Conservation (phyloP, 2,329 filamentous ascomycete genomes). For the Clarireedia paspali region DNA sequence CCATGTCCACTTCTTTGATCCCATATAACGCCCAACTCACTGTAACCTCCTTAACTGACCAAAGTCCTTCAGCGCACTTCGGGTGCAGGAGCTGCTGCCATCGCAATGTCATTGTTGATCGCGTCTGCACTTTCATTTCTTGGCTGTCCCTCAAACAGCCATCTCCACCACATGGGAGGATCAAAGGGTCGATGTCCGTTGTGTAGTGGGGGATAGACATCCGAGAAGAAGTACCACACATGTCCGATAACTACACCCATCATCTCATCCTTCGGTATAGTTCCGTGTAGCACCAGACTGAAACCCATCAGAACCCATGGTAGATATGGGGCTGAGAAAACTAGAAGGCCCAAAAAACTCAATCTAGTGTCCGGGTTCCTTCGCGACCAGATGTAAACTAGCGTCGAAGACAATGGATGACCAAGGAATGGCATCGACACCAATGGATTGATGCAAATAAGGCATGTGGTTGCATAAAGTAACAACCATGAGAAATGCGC, state of each 20-base stretch:
- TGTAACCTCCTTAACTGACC: neutral
- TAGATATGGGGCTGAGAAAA: slow-evolving; percentile 89
- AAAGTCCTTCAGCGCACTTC: slow-evolving; percentile 29
- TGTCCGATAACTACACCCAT: slow-evolving; percentile 93
- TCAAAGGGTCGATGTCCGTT: slow-evolving; percentile 79
- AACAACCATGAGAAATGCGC: slow-evolving; percentile 95
- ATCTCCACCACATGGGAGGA: slow-evolving; percentile 82
- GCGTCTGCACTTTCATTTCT: slow-evolving; percentile 44
- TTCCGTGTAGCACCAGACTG: slow-evolving; percentile 83
- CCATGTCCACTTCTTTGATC: neutral
- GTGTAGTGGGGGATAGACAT: slow-evolving; percentile 90
- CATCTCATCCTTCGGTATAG: slow-evolving; percentile 89
- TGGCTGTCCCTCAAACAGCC: slow-evolving; percentile 63
- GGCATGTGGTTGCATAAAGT: slow-evolving; percentile 71
- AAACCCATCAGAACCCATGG: slow-evolving; percentile 95
- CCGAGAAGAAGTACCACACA: slow-evolving; percentile 96
- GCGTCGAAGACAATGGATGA: slow-evolving; percentile 82
- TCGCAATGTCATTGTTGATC: slow-evolving; percentile 56
- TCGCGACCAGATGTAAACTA: slow-evolving; percentile 97
- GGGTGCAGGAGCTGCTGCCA: slow-evolving; percentile 39
- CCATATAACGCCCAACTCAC: slow-evolving; percentile 4
- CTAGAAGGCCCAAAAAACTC: slow-evolving; percentile 79
- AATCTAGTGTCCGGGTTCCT: slow-evolving; percentile 87
- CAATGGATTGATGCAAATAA: slow-evolving; percentile 76
- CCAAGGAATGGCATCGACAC: slow-evolving; percentile 91